Conservation (phyloP, 345 rosid species). For the Citrus unshiu region DNA sequence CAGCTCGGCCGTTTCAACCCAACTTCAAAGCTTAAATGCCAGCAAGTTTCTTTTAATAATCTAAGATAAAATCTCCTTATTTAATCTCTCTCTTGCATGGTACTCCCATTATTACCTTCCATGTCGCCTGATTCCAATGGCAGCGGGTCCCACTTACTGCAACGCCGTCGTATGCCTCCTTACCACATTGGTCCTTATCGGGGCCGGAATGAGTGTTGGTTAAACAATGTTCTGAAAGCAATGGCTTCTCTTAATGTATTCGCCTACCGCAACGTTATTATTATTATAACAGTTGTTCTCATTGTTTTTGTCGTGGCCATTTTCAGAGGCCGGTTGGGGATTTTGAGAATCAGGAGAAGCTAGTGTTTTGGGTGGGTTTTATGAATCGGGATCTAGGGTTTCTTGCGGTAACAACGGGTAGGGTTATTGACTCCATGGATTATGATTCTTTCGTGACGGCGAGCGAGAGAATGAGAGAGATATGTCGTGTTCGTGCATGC, state of each 20-base stretch:
- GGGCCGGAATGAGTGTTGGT: conserved; percentile 56
- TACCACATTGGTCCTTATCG: conserved; percentile 66
- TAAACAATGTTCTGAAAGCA: conserved; percentile 58
- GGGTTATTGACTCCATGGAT: conserved; percentile 28
- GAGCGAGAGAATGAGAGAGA: not conserved
- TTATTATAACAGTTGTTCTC: not conserved
- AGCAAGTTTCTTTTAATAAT: conserved; percentile 86
- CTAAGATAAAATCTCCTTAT: conserved; percentile 84
- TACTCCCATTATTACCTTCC: conserved; percentile 44
- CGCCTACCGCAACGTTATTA: conserved; percentile 10
- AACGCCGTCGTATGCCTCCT: conserved; percentile 71
- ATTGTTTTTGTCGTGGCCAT: not conserved
- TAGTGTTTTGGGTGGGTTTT: conserved; percentile 10
- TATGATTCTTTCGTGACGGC: not conserved
- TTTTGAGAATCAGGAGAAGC: conserved; percentile 9
- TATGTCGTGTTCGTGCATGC: not conserved
- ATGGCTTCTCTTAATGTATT: conserved; percentile 23
- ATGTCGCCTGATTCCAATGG: conserved; percentile 38
- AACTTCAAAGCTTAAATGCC: conserved; percentile 53
- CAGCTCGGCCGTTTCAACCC: no score
- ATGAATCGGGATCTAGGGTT: conserved; percentile 14
- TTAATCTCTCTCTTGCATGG: conserved; percentile 83
- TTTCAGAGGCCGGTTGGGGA: not conserved
- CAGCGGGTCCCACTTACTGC: conserved; percentile 88
- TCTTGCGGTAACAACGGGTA: conserved; percentile 16